Evolutionary conservation across 768 basidiomycete species (phyloP).

Genomic region (Russula lepida): DNA sequence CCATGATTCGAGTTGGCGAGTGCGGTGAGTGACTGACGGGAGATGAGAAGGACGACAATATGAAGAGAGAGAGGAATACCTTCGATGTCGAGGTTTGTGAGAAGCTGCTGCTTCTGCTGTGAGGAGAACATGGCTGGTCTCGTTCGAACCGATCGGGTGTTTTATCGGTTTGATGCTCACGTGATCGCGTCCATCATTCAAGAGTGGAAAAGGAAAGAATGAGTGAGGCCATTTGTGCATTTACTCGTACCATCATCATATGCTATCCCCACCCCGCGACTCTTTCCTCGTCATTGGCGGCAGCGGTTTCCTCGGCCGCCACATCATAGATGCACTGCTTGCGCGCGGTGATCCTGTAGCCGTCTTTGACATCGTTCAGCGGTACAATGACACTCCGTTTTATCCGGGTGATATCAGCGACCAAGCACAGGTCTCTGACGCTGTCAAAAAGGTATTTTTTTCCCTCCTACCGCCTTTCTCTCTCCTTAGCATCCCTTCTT

Average conservation of each 20-base stretch:
- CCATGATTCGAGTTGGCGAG: slow-evolving; percentile 66
- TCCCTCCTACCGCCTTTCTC: not conserved
- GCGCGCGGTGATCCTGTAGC: slow-evolving; percentile 74
- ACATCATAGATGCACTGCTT: slow-evolving; percentile 80
- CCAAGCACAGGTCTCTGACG: slow-evolving; percentile 58
- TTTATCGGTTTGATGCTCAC: not conserved
- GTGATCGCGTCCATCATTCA: slow-evolving; percentile 8
- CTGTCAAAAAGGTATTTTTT: slow-evolving; percentile 57
- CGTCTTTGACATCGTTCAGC: slow-evolving; percentile 87
- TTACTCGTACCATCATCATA: not conserved
- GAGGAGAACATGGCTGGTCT: slow-evolving; percentile 32
- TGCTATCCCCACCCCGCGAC: slow-evolving; percentile 33
- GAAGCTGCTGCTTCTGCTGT: slow-evolving; percentile 68
- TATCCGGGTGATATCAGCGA: slow-evolving; percentile 86
- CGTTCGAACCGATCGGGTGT: not conserved
- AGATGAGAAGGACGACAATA: not conserved
- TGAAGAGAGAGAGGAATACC: slow-evolving; percentile 31
- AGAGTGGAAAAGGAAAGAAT: not conserved
- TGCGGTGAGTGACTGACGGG: slow-evolving; percentile 58
- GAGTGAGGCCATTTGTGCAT: not conserved
- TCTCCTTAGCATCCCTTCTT: not conserved
- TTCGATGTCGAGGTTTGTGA: slow-evolving; percentile 76
- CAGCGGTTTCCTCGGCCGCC: slow-evolving; percentile 84
- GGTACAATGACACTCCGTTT: slow-evolving; percentile 80
- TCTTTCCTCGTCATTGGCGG: slow-evolving; percentile 90